Evolutionary conservation across 164 flowering plant species (phyloP).

Genomic region (Vitis labrusca): DNA sequence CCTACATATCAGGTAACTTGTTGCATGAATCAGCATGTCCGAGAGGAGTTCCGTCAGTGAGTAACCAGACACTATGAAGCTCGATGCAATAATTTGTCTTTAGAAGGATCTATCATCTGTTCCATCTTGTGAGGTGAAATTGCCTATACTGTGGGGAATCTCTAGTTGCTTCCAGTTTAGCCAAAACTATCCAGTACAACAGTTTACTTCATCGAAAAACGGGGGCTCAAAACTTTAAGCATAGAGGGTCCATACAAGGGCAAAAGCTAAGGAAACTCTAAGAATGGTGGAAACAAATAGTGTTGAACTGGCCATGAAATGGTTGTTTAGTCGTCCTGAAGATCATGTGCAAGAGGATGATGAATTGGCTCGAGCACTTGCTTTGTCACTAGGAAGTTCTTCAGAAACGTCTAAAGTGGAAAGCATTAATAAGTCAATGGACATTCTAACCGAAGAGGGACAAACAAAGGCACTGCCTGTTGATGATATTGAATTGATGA

Average conservation of each 20-base stretch:
- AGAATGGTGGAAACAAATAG: conserved; percentile 79
- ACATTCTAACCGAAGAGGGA: conserved; percentile 47
- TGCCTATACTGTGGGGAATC: no score
- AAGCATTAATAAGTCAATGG: conserved; percentile 50
- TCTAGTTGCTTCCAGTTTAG: no score
- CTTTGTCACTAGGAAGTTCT: conserved; percentile 80
- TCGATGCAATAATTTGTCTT: no score
- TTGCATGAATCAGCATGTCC: no score
- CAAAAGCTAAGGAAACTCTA: conserved; percentile 89
- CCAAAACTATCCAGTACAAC: no score
- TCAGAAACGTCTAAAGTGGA: conserved; percentile 71
- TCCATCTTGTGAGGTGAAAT: no score
- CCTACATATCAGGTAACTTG: no score
- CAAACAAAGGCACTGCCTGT: conserved; percentile 61
- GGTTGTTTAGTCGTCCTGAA: conserved; percentile 87
- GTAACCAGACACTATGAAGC: no score
- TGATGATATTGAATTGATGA: conserved; percentile 72
- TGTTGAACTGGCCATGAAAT: conserved; percentile 98
- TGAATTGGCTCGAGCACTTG: conserved; percentile 93
- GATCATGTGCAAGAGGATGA: conserved; percentile 96
- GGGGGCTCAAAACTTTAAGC: no score
- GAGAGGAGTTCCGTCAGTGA: no score
- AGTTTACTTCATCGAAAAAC: no score
- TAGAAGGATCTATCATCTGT: no score
- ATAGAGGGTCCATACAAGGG: conserved; percentile 34